A percentile compares a stretch with the other conserved stretches of the same genome.
phyloP scores from a whole-genome alignment of 169 alveolate genomes.

The Plasmodium billcollinsi region DNA sequence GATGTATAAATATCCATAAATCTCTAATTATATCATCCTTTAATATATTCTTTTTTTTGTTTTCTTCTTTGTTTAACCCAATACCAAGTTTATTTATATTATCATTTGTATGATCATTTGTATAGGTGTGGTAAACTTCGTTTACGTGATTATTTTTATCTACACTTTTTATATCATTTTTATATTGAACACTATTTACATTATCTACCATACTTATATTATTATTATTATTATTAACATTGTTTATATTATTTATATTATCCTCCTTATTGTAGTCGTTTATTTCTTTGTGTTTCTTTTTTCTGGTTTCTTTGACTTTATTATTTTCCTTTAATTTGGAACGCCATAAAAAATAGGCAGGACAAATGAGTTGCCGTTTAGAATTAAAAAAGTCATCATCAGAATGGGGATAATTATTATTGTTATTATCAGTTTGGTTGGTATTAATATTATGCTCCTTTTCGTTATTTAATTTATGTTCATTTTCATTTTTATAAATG shows the following conservation, averaged over 20 bases:
- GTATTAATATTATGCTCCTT: background rate
- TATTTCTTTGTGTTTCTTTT: background rate
- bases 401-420: background rate
- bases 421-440: background rate
- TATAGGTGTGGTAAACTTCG: no score
- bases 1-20: constrained; percentile 67
- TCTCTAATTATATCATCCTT: constrained; percentile 37
- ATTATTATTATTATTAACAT: background rate
- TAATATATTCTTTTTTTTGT: background rate
- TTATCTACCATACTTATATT: background rate
- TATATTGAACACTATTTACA: background rate
- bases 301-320: constrained; percentile 8
- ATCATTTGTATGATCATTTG: background rate
- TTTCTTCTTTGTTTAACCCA: background rate
- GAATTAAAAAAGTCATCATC: constrained; percentile 46
- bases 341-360: constrained; percentile 67
- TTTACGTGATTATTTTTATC: no score
- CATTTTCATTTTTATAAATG: constrained; percentile 5
- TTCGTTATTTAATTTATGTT: background rate
- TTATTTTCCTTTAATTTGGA: constrained; percentile 11
- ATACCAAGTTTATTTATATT: background rate
- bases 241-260: background rate
- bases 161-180: background rate
- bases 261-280: no score
- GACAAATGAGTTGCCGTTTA: constrained; percentile 32